A percentile compares a stretch with the other conserved stretches of the same genome.
Evolutionary conservation across 2,329 filamentous ascomycete species (phyloP).

Genomic region (Venturia carpophila): DNA sequence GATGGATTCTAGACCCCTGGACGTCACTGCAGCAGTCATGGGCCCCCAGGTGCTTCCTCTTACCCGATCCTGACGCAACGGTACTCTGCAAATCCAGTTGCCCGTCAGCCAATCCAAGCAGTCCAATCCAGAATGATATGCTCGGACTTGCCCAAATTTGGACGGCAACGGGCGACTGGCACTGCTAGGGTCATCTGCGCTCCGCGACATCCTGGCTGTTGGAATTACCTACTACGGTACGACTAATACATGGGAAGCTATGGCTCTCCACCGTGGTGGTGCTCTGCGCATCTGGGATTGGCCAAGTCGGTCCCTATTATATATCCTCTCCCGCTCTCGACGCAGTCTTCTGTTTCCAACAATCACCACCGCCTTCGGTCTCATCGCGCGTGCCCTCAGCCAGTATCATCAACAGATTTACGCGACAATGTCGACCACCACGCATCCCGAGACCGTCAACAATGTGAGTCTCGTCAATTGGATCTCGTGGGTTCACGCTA

Average conservation of each 20-base stretch:
- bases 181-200: background rate
- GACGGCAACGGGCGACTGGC: background rate
- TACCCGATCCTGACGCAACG: background rate
- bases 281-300: background rate
- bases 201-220: background rate
- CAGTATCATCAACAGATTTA: background rate
- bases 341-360: background rate
- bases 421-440: background rate
- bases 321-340: conserved; percentile 4
- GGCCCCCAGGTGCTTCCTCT: conserved; percentile 1
- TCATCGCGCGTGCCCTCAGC: background rate
- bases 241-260: background rate
- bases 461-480: background rate
- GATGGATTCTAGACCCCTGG: background rate
- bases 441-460: conserved; percentile 3
- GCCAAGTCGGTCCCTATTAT: background rate
- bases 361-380: background rate
- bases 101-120: background rate
- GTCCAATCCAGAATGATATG: background rate
- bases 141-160: background rate
- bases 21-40: background rate
- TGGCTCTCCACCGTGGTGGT: conserved; percentile 1
- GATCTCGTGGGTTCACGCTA: background rate
- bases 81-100: conserved; percentile 3
- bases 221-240: background rate